These are phyloP conservation scores for Raffaelea ambrosiae DNA, from an alignment of 2,329 filamentous ascomycete species.

Conservation along the genomic window DNA sequence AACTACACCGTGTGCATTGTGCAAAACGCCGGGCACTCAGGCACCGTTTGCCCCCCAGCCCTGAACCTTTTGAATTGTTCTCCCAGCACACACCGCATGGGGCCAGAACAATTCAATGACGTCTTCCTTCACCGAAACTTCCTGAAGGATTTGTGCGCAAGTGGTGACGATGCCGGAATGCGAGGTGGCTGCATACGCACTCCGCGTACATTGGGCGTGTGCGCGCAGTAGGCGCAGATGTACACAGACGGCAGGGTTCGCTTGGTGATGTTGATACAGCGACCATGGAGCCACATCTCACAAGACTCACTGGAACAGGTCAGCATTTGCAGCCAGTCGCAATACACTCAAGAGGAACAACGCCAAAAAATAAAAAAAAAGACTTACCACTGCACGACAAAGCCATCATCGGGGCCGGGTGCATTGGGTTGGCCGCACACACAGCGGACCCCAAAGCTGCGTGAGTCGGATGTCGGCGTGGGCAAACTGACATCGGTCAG, in stretches of 20 bases:
- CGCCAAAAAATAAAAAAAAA: neutral
- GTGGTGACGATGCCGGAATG: conserved; percentile 26
- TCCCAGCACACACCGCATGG: too few species aligned
- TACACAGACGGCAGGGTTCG: conserved; percentile 52
- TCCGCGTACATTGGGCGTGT: conserved; percentile 46
- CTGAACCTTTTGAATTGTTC: too few species aligned
- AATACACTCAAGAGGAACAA: neutral
- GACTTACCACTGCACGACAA: conserved; percentile 57
- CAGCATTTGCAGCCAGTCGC: too few species aligned
- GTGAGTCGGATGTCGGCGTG: conserved; percentile 33
- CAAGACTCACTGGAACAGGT: conserved; percentile 45
- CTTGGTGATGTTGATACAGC: conserved; percentile 51
- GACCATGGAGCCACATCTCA: conserved; percentile 57
- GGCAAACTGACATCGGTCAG: conserved; percentile 38
- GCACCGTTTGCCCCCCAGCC: too few species aligned
- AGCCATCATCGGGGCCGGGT: conserved; percentile 37
- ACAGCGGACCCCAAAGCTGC: conserved; percentile 42
- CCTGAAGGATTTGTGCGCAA: conserved; percentile 36
- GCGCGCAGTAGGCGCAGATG: conserved; percentile 55
- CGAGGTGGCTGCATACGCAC: conserved; percentile 30
- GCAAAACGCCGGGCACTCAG: too few species aligned
- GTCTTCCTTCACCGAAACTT: conserved; percentile 38
- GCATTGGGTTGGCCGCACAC: conserved; percentile 40
- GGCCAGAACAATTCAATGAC: too few species aligned
- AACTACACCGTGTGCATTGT: too few species aligned